Evolutionary conservation across 306 rosid species (phyloP).

Genomic region (Leucaena leucocephala): DNA sequence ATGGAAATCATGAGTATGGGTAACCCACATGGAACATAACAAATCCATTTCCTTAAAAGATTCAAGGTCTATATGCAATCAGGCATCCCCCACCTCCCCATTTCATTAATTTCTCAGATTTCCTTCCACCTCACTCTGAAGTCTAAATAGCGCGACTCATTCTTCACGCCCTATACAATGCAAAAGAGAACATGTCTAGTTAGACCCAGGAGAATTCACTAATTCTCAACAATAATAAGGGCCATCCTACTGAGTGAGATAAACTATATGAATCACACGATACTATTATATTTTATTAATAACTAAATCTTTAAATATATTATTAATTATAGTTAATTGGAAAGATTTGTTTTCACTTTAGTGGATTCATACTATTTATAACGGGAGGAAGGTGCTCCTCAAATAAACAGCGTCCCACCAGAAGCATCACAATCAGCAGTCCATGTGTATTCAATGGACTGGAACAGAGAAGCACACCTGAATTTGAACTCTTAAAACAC

Average conservation of each 20-base stretch:
- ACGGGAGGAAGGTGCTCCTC: slow-evolving; percentile 35
- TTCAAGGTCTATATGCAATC: slow-evolving; percentile 30
- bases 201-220: not conserved
- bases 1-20: slow-evolving; percentile 4
- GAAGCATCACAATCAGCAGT: slow-evolving; percentile 26
- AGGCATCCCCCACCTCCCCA: slow-evolving; percentile 37
- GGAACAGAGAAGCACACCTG: not conserved
- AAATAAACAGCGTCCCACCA: slow-evolving; percentile 47
- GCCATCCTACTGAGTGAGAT: too few relatives aligned
- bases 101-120: slow-evolving; percentile 18
- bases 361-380: slow-evolving; percentile 6
- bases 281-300: too few relatives aligned
- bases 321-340: not conserved
- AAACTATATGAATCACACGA: too few relatives aligned
- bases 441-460: not conserved
- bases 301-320: too few relatives aligned
- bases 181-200: not conserved
- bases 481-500: not conserved
- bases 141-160: not conserved
- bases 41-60: slow-evolving; percentile 3
- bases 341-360: not conserved
- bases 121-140: not conserved
- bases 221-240: not conserved
- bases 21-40: slow-evolving; percentile 6
- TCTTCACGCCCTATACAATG: not conserved